Conservation (phyloP, 1,284 basidiomycete species). For the Cryptococcus maquisensis region DNA sequence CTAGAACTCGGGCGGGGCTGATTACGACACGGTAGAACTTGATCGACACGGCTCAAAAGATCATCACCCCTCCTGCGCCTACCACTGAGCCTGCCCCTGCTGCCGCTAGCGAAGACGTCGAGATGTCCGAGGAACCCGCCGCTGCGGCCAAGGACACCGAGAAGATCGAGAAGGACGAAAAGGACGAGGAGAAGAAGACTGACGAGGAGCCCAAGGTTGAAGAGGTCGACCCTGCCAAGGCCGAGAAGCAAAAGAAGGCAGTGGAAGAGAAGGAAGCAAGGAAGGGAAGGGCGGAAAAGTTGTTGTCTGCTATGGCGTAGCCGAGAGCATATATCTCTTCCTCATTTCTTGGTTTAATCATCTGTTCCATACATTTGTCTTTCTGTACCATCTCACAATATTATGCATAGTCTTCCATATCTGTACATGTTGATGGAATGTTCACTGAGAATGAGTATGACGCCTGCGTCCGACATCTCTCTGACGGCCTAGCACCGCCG, state of each 20-base stretch:
- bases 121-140: background rate
- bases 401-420: too few species aligned
- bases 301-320: constrained; percentile 9
- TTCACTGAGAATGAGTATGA: too few species aligned
- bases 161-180: background rate
- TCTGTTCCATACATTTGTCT: too few species aligned
- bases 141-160: background rate
- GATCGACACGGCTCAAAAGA: constrained; percentile 24
- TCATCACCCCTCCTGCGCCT: constrained; percentile 3
- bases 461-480: too few species aligned
- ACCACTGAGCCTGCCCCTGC: constrained; percentile 1
- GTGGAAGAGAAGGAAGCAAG: background rate
- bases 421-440: too few species aligned
- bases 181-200: background rate
- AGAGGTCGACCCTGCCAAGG: background rate
- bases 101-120: background rate
- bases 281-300: constrained; percentile 19
- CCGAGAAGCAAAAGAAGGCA: background rate
- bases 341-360: too few species aligned
- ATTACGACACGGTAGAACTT: constrained; percentile 3
- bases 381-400: too few species aligned
- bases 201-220: background rate
- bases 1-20: background rate
- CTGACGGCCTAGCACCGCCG: too few species aligned
- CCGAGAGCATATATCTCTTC: too few species aligned